Percentiles rank a stretch among this genome's conserved stretches.
phyloP scores from a whole-genome alignment of 768 basidiomycete species.

The Mycena latifolia region DNA sequence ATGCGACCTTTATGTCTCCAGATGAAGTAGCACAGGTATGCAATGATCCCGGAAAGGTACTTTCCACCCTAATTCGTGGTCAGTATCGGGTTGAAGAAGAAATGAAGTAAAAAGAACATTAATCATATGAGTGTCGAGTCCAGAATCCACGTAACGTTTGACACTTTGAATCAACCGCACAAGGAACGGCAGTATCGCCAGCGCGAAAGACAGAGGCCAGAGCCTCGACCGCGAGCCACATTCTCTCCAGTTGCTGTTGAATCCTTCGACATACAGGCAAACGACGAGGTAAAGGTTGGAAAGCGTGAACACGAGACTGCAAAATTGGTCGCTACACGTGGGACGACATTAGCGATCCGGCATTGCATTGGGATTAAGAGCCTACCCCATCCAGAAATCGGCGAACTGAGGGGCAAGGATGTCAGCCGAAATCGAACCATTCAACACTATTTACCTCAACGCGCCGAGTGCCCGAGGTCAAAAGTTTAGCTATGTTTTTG shows the following conservation, averaged over 20 bases:
- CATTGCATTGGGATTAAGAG: not conserved
- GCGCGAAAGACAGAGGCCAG: conserved; percentile 74
- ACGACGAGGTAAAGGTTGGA: conserved; percentile 79
- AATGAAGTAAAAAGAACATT: conserved; percentile 66
- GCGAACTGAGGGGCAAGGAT: conserved; percentile 64
- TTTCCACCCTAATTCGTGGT: conserved; percentile 79
- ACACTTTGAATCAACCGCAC: conserved; percentile 89
- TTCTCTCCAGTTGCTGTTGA: conserved; percentile 61
- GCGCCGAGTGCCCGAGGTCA: conserved; percentile 74
- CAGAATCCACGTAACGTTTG: conserved; percentile 88
- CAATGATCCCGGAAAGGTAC: conserved; percentile 76
- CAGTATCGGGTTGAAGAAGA: not conserved
- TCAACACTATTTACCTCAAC: conserved; percentile 73
- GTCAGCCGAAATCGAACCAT: not conserved
- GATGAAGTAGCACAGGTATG: conserved; percentile 75
- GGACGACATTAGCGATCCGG: not conserved
- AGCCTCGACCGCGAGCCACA: conserved; percentile 58
- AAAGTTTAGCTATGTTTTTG: conserved; percentile 69
- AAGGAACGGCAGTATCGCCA: conserved; percentile 76
- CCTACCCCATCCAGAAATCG: conserved; percentile 92
- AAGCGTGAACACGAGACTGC: conserved; percentile 82
- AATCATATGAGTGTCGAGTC: conserved; percentile 80
- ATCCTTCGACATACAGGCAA: conserved; percentile 76
- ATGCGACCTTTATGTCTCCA: conserved; percentile 80
- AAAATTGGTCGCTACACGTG: conserved; percentile 88